Evolutionary conservation across 2,329 filamentous ascomycete genomes (phyloP), one percentile per base, ranked within the genome.

Genomic region (Aspergillus pseudonomiae): DNA sequence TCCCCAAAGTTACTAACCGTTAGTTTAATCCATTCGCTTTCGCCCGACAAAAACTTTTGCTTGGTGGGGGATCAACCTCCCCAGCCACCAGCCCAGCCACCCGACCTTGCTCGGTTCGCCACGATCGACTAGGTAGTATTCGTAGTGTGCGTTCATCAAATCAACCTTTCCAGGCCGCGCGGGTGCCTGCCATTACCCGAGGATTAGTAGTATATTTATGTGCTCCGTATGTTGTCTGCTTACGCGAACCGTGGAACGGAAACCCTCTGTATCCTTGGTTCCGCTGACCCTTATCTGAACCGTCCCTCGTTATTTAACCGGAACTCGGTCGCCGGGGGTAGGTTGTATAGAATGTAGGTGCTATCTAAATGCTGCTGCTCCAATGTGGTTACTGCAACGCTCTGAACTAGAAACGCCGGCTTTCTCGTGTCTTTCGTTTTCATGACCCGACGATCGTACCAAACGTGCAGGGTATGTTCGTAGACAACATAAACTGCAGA

Each of bases 51-150:
- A 30, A 52, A 32, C 28, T 52, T 52, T 52, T 52, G 19, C 48
- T 32, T 48, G 45, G 21, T 26, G 45, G 16, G 39, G 34, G 32
- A 54, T 52, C 45, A 32, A 34, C 11, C 14, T 57, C 41, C 60
- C 60, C 60, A 61, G 60, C 60, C 60, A 61, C 60, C 43, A 28
- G n/a, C 24, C 60, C 60, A 61, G 60, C 60, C 60, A 61, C 60
- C 53, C 32, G 55, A 14, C 28, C 41, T 32, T 32, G 28, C 28
- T 32, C 48, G 26, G 9, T 16, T 52, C 19, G 10, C 26, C 45
- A 26, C 21, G 1, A 26, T 16, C 2, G 12, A 26, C 14, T 24
- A 24, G 16, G 14, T 24, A 24, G 12, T 19, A 16, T 26, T 28
- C 24, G 21, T 26, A 28, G 46, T 30, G 12, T n/a, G 7, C 7